These are phyloP conservation scores for Dictyostelium brefeldianum DNA, from an alignment of 78 protist species.

Conservation along the genomic window DNA sequence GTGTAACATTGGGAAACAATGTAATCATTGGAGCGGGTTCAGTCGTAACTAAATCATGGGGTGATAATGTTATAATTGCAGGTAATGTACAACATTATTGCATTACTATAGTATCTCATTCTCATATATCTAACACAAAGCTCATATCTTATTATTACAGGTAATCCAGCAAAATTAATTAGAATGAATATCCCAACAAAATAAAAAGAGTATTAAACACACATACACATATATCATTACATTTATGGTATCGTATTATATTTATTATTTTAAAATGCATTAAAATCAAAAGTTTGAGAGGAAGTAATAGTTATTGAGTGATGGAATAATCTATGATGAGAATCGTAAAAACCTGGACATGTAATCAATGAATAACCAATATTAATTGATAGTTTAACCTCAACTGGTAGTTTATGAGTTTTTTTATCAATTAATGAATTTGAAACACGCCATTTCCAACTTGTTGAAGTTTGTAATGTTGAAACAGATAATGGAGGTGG, in stretches of 20 bases:
- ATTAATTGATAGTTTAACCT: background rate
- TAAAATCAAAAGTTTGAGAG: background rate
- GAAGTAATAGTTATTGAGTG: background rate
- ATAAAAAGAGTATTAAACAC: background rate
- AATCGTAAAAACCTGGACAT: background rate
- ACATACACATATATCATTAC: too few relatives aligned
- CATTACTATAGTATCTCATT: too few relatives aligned
- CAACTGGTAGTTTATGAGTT: background rate
- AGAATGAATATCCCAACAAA: conserved; percentile 1
- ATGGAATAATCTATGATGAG: conserved; percentile 25
- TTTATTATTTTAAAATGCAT: background rate
- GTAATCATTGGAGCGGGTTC: conserved; percentile 79
- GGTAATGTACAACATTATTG: too few relatives aligned
- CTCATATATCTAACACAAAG: too few relatives aligned
- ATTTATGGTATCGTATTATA: background rate
- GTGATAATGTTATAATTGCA: conserved; percentile 41
- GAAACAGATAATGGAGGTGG: conserved; percentile 5
- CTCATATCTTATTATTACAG: conserved; percentile 62
- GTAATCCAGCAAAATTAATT: conserved; percentile 45
- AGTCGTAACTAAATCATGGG: conserved; percentile 84
- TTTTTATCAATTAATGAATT: background rate
- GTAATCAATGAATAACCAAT: background rate
- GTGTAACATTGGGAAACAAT: conserved; percentile 75
- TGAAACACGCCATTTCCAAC: conserved; percentile 1
- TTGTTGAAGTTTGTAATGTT: conserved; percentile 14